Conservation (phyloP, 495 filamentous ascomycete species). For the Podospora sp. region DNA sequence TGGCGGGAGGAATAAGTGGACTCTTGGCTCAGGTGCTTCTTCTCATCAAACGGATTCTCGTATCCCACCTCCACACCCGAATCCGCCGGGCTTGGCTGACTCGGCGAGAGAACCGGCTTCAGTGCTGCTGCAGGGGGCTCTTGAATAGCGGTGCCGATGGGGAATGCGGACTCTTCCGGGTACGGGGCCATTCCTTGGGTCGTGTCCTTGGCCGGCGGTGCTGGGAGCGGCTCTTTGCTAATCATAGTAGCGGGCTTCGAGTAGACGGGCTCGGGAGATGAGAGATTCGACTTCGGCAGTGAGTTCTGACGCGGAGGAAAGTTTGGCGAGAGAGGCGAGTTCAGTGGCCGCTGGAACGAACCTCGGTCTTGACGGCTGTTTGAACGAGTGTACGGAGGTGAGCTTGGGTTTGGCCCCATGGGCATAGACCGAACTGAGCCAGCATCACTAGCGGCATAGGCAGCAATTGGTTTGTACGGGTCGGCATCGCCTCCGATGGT, state of each 20-base stretch:
- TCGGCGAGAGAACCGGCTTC: conserved; percentile 30
- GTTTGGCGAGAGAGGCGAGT: conserved; percentile 16
- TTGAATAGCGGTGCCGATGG: conserved; percentile 33
- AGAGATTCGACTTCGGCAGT: conserved; percentile 27
- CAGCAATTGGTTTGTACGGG: conserved; percentile 75
- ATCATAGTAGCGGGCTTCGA: conserved; percentile 19
- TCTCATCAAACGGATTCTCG: conserved; percentile 28
- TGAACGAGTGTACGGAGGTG: conserved; percentile 64
- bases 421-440: conserved; percentile 60
- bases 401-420: conserved; percentile 53
- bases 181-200: not conserved
- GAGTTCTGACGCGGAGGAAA: conserved; percentile 37
- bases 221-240: conserved; percentile 15
- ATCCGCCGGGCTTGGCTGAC: conserved; percentile 30
- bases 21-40: conserved; percentile 21
- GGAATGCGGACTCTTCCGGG: conserved; percentile 8
- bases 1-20: conserved; percentile 22
- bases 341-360: conserved; percentile 23
- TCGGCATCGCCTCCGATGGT: conserved; percentile 71
- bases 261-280: conserved; percentile 29
- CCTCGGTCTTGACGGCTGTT: conserved; percentile 25
- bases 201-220: conserved; percentile 8
- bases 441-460: conserved; percentile 60
- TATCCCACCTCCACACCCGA: conserved; percentile 33
- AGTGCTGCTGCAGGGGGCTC: conserved; percentile 39